Percentiles rank a stretch among this genome's conserved stretches.
phyloP scores from a whole-genome alignment of 2,329 filamentous ascomycete species.

The Colletotrichum agaves region DNA sequence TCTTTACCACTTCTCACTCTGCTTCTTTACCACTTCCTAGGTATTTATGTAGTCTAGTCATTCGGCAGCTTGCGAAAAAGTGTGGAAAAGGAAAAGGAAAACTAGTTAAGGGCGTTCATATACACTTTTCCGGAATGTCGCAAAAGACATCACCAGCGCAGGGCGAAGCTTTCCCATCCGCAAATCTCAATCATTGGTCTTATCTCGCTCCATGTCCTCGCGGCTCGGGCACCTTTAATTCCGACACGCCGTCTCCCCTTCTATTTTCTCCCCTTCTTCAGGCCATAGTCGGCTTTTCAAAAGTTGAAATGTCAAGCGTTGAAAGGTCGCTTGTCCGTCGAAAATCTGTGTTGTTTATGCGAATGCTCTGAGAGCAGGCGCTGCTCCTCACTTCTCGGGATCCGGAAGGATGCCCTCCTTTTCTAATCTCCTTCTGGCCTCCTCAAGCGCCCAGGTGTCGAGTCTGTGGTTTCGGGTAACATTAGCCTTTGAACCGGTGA shows the following conservation, averaged over 20 bases:
- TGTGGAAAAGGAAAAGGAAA: constrained; percentile 42
- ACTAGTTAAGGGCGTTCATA: constrained; percentile 43
- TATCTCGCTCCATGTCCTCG: constrained; percentile 19
- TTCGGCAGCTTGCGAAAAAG: constrained; percentile 32
- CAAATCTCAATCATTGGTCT: constrained; percentile 31
- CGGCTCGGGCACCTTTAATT: constrained; percentile 29
- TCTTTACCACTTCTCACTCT: neutral
- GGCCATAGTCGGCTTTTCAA: constrained; percentile 4
- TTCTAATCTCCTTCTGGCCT: constrained; percentile 94
- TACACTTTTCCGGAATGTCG: constrained; percentile 42
- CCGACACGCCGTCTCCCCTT: constrained; percentile 28
- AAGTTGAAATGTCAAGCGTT: neutral
- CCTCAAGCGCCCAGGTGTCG: constrained; percentile 99
- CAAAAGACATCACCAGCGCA: constrained; percentile 7
- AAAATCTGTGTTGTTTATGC: constrained; percentile 2
- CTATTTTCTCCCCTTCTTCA: constrained; percentile 21
- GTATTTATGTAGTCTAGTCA: constrained; percentile 35
- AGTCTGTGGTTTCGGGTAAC: constrained; percentile 70
- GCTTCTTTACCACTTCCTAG: neutral
- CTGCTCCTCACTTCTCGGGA: constrained; percentile 67
- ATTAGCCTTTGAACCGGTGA: constrained; percentile 42
- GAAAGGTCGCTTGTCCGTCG: neutral
- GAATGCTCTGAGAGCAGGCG: constrained; percentile 48
- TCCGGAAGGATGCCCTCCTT: constrained; percentile 93
- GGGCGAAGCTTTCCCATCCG: constrained; percentile 27